Conservation (phyloP, 164 flowering plant genomes). For the Stephania yunnanensis region DNA sequence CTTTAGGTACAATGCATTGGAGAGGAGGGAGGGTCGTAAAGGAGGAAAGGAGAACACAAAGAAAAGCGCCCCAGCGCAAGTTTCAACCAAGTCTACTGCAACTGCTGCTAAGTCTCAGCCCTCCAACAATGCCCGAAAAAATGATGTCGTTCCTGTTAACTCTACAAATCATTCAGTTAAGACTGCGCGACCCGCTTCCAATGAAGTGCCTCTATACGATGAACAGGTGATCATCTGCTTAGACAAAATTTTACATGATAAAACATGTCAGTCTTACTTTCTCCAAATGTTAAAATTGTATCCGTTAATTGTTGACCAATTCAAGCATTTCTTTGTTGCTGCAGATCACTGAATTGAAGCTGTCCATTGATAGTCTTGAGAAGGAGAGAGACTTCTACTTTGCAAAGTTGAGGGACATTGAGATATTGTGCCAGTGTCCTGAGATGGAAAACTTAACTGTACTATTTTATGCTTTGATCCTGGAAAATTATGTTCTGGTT, state of each 20-base stretch:
- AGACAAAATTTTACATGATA: too few species aligned
- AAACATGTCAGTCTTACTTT: neutral
- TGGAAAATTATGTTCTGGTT: neutral
- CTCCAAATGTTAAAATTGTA: neutral
- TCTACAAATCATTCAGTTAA: slow-evolving; percentile 39
- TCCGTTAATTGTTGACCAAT: neutral
- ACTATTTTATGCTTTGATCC: slow-evolving; percentile 5
- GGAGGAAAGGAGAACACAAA: slow-evolving; percentile 78
- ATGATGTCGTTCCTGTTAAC: slow-evolving; percentile 35
- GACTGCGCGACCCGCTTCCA: slow-evolving; percentile 45
- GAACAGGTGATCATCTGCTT: slow-evolving; percentile 45
- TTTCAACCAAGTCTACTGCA: slow-evolving; percentile 42
- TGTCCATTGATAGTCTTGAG: slow-evolving; percentile 85
- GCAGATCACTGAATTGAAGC: slow-evolving; percentile 94
- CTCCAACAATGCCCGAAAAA: slow-evolving; percentile 40
- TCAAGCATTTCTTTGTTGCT: neutral
- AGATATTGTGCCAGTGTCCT: slow-evolving; percentile 80
- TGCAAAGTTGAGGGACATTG: slow-evolving; percentile 82
- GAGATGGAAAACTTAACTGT: slow-evolving; percentile 66
- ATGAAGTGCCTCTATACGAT: slow-evolving; percentile 58
- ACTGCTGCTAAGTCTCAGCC: slow-evolving; percentile 48
- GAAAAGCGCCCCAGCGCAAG: slow-evolving; percentile 43
- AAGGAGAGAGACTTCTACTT: slow-evolving; percentile 98
- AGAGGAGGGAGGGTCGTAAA: slow-evolving; percentile 76
- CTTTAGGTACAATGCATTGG: slow-evolving; percentile 77